Evolutionary conservation across 139 green algal genomes (phyloP).

Genomic region (Ettlia oleoabundans): DNA sequence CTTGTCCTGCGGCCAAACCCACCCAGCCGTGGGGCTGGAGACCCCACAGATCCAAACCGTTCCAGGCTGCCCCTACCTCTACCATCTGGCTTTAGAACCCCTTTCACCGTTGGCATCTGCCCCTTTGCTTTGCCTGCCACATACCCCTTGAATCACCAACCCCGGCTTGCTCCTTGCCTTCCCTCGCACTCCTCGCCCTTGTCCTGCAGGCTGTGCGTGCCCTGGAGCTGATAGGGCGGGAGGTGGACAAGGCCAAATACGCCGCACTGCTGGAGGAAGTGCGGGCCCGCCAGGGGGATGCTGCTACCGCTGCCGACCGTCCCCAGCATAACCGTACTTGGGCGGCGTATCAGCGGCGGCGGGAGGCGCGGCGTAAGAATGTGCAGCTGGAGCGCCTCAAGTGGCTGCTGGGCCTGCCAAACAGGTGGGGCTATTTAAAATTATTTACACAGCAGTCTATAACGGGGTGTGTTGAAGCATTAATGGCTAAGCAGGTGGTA

Average conservation of each 20-base stretch:
- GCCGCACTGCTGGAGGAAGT: slow-evolving; percentile 30
- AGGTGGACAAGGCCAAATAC: slow-evolving; percentile 57
- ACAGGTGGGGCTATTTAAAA: no score
- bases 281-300: not conserved
- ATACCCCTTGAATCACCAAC: no score
- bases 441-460: no score
- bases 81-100: not conserved
- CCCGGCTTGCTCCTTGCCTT: no score
- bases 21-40: not conserved
- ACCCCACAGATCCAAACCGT: no score
- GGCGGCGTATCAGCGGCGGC: slow-evolving; percentile 25
- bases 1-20: not conserved
- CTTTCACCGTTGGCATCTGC: no score
- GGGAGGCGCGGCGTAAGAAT: slow-evolving; percentile 27
- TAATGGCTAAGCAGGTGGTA: no score
- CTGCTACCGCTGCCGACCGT: not conserved
- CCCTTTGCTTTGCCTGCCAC: no score
- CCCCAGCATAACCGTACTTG: slow-evolving; percentile 5
- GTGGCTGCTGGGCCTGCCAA: slow-evolving; percentile 78
- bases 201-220: slow-evolving; percentile 60
- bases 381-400: slow-evolving; percentile 69
- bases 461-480: no score
- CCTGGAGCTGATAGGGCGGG: slow-evolving; percentile 62
- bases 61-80: no score
- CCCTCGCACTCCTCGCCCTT: no score